Evolutionary conservation across 1,139 yeast genomes (phyloP).

Genomic region (Arxiozyma heterogenica): DNA sequence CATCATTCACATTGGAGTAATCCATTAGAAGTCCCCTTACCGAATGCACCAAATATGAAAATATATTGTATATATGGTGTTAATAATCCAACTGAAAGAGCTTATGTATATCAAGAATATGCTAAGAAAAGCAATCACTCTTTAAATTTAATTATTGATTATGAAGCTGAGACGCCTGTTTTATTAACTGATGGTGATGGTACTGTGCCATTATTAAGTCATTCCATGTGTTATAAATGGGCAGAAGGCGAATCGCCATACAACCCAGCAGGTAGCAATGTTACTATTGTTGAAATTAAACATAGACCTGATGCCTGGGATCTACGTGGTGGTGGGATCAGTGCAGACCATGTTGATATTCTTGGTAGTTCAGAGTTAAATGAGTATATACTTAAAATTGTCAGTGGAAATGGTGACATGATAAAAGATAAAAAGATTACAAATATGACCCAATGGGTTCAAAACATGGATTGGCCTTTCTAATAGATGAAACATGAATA

Average conservation of each 20-base stretch:
- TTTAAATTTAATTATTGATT: conserved; percentile 57
- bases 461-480: conserved; percentile 31
- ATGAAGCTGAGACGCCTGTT: conserved; percentile 55
- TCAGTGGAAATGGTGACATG: conserved; percentile 63
- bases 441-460: conserved; percentile 44
- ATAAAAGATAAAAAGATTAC: conserved; percentile 57
- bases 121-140: conserved; percentile 32
- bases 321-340: conserved; percentile 92
- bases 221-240: conserved; percentile 79
- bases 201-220: conserved; percentile 80
- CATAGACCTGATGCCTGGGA: conserved; percentile 93
- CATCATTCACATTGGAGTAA: conserved; percentile 80
- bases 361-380: conserved; percentile 88
- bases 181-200: conserved; percentile 91
- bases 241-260: conserved; percentile 57
- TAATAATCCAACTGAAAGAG: conserved; percentile 91
- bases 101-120: conserved; percentile 73
- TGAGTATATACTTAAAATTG: conserved; percentile 73
- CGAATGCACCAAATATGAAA: conserved; percentile 88
- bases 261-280: conserved; percentile 70
- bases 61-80: conserved; percentile 88
- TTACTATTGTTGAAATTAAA: conserved; percentile 77
- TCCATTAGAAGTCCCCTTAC: conserved; percentile 84
- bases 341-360: conserved; percentile 96
- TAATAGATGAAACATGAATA: conserved; percentile 2